phyloP scores from a whole-genome alignment of 2,329 filamentous ascomycete species.

The Colletotrichum musicola region DNA sequence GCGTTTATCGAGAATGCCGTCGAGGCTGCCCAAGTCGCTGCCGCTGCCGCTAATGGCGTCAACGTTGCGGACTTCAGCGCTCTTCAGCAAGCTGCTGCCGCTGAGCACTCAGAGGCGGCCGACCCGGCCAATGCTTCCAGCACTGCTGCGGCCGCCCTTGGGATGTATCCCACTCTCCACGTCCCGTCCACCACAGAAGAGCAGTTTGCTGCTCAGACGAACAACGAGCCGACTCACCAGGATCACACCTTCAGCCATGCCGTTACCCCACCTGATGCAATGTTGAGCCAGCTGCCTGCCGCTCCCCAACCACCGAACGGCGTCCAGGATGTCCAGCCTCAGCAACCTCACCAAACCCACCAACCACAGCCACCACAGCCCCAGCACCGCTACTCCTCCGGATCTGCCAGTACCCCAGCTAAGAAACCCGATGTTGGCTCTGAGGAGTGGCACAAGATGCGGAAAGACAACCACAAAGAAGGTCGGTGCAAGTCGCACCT shows the following conservation, averaged over 20 bases:
- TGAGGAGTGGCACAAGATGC: slow-evolving; percentile 97
- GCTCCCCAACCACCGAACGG: slow-evolving; percentile 37
- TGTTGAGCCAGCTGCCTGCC: slow-evolving; percentile 35
- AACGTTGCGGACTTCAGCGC: slow-evolving; percentile 68
- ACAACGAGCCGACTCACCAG: slow-evolving; percentile 52
- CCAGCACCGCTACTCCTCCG: slow-evolving; percentile 50
- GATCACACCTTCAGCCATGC: slow-evolving; percentile 52
- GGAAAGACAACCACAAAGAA: slow-evolving; percentile 99
- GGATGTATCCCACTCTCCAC: slow-evolving; percentile 71
- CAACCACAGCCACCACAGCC: slow-evolving; percentile 42
- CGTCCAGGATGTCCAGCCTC: slow-evolving; percentile 32
- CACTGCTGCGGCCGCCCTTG: slow-evolving; percentile 70
- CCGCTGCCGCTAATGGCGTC: slow-evolving; percentile 55
- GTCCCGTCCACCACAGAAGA: slow-evolving; percentile 70
- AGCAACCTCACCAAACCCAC: slow-evolving; percentile 31
- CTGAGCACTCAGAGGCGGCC: slow-evolving; percentile 60
- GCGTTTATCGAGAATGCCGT: slow-evolving; percentile 69
- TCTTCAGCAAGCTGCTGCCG: slow-evolving; percentile 65
- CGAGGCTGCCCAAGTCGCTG: slow-evolving; percentile 55
- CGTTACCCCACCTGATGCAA: slow-evolving; percentile 50
- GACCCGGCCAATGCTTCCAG: slow-evolving; percentile 68
- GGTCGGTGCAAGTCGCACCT: slow-evolving; percentile 66
- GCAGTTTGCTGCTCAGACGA: slow-evolving; percentile 68
- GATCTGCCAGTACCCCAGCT: slow-evolving; percentile 55
- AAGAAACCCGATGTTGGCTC: slow-evolving; percentile 91